Base-by-base conservation (phyloP, 257 asterid genomes). In the Vinca minor region DNA sequence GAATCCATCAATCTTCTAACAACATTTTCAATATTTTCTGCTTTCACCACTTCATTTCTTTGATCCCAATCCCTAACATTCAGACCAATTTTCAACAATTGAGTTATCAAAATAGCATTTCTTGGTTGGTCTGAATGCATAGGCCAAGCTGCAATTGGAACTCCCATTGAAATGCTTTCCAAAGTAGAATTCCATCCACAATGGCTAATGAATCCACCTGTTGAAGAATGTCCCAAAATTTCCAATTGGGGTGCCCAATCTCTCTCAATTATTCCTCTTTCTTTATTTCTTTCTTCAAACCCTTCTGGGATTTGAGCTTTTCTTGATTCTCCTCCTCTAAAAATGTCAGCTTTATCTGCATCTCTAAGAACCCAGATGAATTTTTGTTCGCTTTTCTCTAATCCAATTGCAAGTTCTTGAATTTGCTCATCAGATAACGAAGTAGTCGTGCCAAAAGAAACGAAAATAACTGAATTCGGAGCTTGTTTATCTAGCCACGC, bases 141-240 rank as follows among this genome's bases (percentile, higher is more conserved):
- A 20, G 78, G 71, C 78, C 71, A 68, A 12, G 78, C 64, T 28
- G 78, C 78, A 8, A 73, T 73, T 4, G 74, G 78, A 9, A 73
- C 78, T 12, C 78, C 74, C 63, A 68, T 46, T 42, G 67, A 62
- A 32, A 74, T 73, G 47, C 74, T 69, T 59, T 64, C 78, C 12
- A 74, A 11, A 48, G 60, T 63, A 1, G 74, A 74, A 57, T 74
- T 69, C 78, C 78, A 74, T 59, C 78, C 71, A 14, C 74, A 69
- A 18, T 64, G 65, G 54, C 74, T 68, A 68, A 74, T 74, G 57
- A 74, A 69, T 54, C 68, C 71, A 11, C 78, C 78, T 0, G 74
- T 64, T 5, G 78, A 74, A 4, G 64, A 34, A 34, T 74, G 68
- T 25, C 25, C 71, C 47, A 58, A 10, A 32, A 53, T 64, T 32